Evolutionary conservation across 768 basidiomycete genomes (phyloP).

Genomic region (Russula dissimulans): DNA sequence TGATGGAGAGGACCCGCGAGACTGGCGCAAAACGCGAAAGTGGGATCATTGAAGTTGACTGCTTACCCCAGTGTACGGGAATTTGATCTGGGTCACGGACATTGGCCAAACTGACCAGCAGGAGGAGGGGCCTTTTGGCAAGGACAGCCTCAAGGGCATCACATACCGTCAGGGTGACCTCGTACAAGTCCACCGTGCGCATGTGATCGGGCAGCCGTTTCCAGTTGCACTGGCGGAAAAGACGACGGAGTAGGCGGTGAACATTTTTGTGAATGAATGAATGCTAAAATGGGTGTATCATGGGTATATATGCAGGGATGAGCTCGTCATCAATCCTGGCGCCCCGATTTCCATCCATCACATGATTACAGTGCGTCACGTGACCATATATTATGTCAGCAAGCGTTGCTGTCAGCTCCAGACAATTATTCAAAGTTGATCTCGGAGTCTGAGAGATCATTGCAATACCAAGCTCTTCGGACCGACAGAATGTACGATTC

Average conservation of each 20-base stretch:
- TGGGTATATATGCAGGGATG: no score
- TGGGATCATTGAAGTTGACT: no score
- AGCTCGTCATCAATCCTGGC: no score
- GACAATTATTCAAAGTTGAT: no score
- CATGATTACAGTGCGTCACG: no score
- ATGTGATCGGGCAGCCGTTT: constrained; percentile 48
- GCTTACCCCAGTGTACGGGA: no score
- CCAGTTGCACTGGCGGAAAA: constrained; percentile 46
- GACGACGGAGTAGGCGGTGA: constrained; percentile 32
- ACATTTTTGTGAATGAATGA: constrained; percentile 39
- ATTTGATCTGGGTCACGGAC: constrained; percentile 34
- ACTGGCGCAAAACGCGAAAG: no score
- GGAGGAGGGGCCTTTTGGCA: constrained; percentile 40
- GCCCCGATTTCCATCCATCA: no score
- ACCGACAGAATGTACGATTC: background rate
- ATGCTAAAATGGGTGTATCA: constrained; percentile 29
- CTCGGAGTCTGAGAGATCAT: no score
- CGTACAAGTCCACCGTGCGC: constrained; percentile 48
- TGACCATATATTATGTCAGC: no score
- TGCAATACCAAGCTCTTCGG: background rate
- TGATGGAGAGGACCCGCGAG: no score
- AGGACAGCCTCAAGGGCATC: constrained; percentile 52
- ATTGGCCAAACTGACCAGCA: constrained; percentile 54
- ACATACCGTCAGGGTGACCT: constrained; percentile 60
- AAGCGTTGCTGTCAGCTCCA: background rate